phyloP scores from a whole-genome alignment of 83 land plant genomes.

The Picea abies region DNA sequence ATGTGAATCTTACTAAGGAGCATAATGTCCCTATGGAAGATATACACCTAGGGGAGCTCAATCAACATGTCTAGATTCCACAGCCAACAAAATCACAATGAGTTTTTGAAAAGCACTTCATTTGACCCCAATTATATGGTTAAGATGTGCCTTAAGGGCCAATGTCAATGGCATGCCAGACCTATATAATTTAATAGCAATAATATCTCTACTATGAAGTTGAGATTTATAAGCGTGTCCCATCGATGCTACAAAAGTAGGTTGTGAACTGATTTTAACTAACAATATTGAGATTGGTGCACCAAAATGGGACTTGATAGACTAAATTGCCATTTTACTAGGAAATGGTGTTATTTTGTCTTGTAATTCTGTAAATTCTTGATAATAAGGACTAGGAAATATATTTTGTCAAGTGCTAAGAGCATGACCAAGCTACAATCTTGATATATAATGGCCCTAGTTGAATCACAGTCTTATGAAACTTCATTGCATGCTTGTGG shows the following conservation, averaged over 20 bases:
- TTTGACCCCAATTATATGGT: conserved; percentile 92
- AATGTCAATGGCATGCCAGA: conserved; percentile 66
- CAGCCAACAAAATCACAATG: conserved; percentile 75
- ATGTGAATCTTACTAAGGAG: too few species aligned
- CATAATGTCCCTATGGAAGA: too few species aligned
- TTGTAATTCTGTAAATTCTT: conserved; percentile 19
- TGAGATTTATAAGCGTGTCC: conserved; percentile 98
- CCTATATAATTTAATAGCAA: conserved; percentile 93
- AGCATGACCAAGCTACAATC: conserved; percentile 25
- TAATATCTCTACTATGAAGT: conserved; percentile 82
- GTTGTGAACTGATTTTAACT: conserved; percentile 82
- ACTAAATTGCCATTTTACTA: conserved; percentile 64
- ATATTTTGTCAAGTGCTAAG: too few species aligned
- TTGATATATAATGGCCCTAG: conserved; percentile 97
- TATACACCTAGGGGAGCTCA: too few species aligned
- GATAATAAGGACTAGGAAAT: too few species aligned
- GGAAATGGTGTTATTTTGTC: conserved; percentile 97
- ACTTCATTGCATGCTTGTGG: conserved; percentile 76
- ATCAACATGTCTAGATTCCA: too few species aligned
- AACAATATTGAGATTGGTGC: conserved; percentile 64
- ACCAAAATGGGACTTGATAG: conserved; percentile 77
- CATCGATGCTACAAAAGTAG: conserved; percentile 91
- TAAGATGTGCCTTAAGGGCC: conserved; percentile 87
- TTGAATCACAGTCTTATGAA: conserved; percentile 74
- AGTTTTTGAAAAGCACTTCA: conserved; percentile 83